Conservation (phyloP, 2,329 filamentous ascomycete genomes). For the Chrysosporium keratinophilum region DNA sequence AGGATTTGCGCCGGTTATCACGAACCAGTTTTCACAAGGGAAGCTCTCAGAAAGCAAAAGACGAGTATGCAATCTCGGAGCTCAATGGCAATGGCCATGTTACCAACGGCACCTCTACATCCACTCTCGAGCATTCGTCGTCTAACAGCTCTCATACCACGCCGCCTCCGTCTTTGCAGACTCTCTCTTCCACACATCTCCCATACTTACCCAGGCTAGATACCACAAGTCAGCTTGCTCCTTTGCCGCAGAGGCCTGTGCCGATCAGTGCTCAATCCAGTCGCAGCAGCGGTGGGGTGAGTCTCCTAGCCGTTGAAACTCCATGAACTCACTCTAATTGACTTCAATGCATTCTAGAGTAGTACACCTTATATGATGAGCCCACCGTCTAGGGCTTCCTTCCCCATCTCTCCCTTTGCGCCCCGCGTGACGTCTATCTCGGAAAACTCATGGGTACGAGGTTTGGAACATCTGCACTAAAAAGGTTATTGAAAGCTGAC, state of each 20-base stretch:
- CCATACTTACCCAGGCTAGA: constrained; percentile 38
- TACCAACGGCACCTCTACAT: constrained; percentile 34
- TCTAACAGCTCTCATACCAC: constrained; percentile 53
- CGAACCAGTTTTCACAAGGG: constrained; percentile 56
- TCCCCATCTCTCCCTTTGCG: constrained; percentile 65
- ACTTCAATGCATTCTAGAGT: constrained; percentile 23
- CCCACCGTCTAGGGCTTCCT: constrained; percentile 38
- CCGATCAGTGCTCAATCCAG: constrained; percentile 32
- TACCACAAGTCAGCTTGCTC: constrained; percentile 20
- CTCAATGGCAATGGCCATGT: constrained; percentile 22
- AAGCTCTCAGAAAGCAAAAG: constrained; percentile 13
- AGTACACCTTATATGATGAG: constrained; percentile 27
- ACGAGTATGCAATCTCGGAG: background rate
- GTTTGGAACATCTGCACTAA: background rate
- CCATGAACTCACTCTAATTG: constrained; percentile 3
- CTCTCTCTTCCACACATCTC: constrained; percentile 55
- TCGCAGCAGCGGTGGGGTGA: constrained; percentile 36
- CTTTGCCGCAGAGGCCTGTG: constrained; percentile 40
- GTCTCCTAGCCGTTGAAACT: constrained; percentile 12
- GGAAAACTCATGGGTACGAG: constrained; percentile 72
- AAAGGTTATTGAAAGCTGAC: constrained; percentile 7
- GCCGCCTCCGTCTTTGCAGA: constrained; percentile 61
- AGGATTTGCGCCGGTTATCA: constrained; percentile 65
- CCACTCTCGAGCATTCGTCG: constrained; percentile 48
- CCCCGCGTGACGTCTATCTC: constrained; percentile 68